phyloP scores from a whole-genome alignment of 768 basidiomycete genomes.

The Naematelia aurantialba region DNA sequence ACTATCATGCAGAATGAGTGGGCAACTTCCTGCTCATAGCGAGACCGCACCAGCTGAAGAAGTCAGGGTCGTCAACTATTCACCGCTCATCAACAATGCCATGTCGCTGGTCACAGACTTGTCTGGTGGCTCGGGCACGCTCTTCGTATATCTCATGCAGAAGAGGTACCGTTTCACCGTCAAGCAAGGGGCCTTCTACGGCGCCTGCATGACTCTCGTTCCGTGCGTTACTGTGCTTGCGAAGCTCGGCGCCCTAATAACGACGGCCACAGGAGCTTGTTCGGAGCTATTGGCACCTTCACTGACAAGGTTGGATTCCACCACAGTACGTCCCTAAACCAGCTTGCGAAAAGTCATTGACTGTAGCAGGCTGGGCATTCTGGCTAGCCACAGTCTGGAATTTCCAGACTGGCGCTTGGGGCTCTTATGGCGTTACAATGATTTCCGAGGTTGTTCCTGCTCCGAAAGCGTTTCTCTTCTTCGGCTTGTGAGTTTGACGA shows the following conservation, averaged over 20 bases:
- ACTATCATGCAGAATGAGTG: conserved; percentile 17
- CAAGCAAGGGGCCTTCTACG: conserved; percentile 9
- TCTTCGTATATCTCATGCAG: conserved; percentile 10
- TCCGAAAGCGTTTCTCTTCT: conserved; percentile 15
- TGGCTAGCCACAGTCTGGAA: conserved; percentile 12
- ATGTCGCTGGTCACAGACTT: conserved; percentile 7
- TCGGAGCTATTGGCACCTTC: conserved; percentile 12
- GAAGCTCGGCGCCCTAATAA: no score
- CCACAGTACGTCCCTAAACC: conserved; percentile 5
- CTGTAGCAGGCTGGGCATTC: conserved; percentile 11
- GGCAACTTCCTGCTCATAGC: neutral
- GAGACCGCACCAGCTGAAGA: neutral
- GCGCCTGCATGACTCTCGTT: conserved; percentile 14
- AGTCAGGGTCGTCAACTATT: conserved; percentile 16
- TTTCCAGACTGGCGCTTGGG: conserved; percentile 15
- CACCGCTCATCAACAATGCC: conserved; percentile 8
- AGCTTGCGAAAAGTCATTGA: no score
- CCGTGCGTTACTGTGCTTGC: conserved; percentile 12
- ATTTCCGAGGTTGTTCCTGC: conserved; percentile 18
- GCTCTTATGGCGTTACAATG: conserved; percentile 10
- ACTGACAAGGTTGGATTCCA: conserved; percentile 16
- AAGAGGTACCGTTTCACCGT: conserved; percentile 10
- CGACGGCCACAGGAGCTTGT: conserved; percentile 7
- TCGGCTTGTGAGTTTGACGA: no score
- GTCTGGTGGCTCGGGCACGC: conserved; percentile 8